Base-by-base conservation (phyloP, 2,329 filamentous ascomycete species). In the Ilyonectria mors-panacis region DNA sequence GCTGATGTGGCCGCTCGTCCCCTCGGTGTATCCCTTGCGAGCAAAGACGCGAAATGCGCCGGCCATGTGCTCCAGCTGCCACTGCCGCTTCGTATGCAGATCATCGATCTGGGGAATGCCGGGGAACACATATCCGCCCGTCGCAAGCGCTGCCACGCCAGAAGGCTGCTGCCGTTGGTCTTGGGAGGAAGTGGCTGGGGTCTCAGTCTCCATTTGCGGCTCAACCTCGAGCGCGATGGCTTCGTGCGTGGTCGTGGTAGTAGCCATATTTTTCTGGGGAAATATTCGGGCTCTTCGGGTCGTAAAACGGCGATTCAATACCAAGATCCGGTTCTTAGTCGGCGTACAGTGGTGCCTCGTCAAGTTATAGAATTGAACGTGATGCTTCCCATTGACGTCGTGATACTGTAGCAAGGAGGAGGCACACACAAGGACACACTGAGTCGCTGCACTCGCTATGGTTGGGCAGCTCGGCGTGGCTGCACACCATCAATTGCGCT, bases 1-100 rank as follows among this genome's bases (percentile, higher is more conserved):
- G 6, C 80, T 84, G 65, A 92, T 91, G 75, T 92, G 89, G 0
- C 90, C 89, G 21, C 82, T 82, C 79, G 90, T 89, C 45, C 90
- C 89, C 76, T 91, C 89, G 0, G 85, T 87, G 77, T 78, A 85
- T 6, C 84, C 83, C 26, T 81, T 72, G 50, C 81, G 80, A 2
- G 81, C 81, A 74, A 85, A 85, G 15, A 85, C 79, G 26, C 84
- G 77, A 62, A 85, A 85, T 0, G 84, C 82, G 12, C 78, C 76
- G 0, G 80, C 83, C 71, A 85, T 78, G 51, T 84, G 78, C 10
- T 83, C 68, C 9, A 78, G 65, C 65, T 75, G 74, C 73, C 77
- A 80, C 48, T 65, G 68, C 1, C 77, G 69, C 30, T 76, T 70
- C 39, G 69, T 69, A 30, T 75, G 86, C 88, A 55, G 83, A 30